Evolutionary conservation across 495 filamentous ascomycete genomes (phyloP), one percentile per base, ranked within the genome.

Genomic region (Parathielavia appendiculata): DNA sequence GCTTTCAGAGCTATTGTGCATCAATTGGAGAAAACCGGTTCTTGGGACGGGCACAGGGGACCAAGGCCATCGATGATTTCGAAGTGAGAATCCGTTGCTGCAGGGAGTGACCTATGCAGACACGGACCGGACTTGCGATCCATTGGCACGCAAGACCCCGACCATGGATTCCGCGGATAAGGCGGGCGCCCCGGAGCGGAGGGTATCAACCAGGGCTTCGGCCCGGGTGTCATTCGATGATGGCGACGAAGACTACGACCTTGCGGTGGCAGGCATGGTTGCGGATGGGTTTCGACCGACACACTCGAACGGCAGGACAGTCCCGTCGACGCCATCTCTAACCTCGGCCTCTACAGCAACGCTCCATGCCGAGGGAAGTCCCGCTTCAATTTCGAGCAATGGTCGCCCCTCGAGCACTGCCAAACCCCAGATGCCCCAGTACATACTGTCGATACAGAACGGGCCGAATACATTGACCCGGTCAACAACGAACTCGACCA

Each of bases 351-450:
- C 65, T 5, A 56, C 56, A 0, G 22, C 49, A 6, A 47, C 62
- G 2, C n/a, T 55, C 17, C 20, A 49, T 1, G 43, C 54, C 35
- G 43, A 44, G 39, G 47, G 59, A 6, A 57, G 38, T 35, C 32
- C 44, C 22, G 51, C 52, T 11, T 48, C 62, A 5, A 23, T 50
- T n/a, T n/a, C 45, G 32, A 48, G 44, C 23, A 39, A 41, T 39
- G 36, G 53, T 38, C 59, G 75, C 39, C 75, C 76, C 7, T 77
- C 78, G 19, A 80, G 76, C 64, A 71, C 70, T n/a, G 59, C 72
- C 14, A 83, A 83, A 57, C 69, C 74, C 17, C 70, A 59, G n/a
- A 60, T 62, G 23, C 66, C 68, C 13, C 53, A 66, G 6, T 76
- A 77, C 36, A 71, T 76, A 4, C 68, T 80, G 20, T 59, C 77